Evolutionary conservation across 2,329 filamentous ascomycete genomes (phyloP).

Genomic region (Trichoderma brevicompactum): DNA sequence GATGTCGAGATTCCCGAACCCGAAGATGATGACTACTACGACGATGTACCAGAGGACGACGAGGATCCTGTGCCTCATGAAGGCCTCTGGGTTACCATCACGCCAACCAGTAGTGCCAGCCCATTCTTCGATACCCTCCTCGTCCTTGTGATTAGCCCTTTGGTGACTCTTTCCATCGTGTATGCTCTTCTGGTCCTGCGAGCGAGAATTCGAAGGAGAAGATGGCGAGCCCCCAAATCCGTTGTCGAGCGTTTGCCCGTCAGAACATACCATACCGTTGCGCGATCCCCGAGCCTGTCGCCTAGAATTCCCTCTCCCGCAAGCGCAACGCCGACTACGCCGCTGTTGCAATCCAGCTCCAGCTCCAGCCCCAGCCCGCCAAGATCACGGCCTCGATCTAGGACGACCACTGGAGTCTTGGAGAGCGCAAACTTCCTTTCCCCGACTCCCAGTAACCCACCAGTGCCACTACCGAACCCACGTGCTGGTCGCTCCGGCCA

Average conservation of each 20-base stretch:
- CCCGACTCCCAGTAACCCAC: conserved; percentile 49
- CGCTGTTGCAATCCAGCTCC: conserved; percentile 69
- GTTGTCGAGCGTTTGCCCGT: conserved; percentile 94
- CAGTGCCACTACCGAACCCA: conserved; percentile 43
- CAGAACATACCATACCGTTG: conserved; percentile 88
- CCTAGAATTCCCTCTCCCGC: conserved; percentile 65
- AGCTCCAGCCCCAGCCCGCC: conserved; percentile 52
- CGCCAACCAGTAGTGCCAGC: conserved; percentile 84
- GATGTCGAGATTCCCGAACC: conserved; percentile 36
- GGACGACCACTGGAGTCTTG: conserved; percentile 65
- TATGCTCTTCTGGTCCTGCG: conserved; percentile 87
- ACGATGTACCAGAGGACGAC: conserved; percentile 31
- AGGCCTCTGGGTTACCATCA: conserved; percentile 95
- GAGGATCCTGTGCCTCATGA: conserved; percentile 51
- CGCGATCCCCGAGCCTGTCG: conserved; percentile 59
- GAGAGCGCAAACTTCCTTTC: conserved; percentile 54
- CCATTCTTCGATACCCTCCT: conserved; percentile 95
- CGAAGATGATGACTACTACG: conserved; percentile 33
- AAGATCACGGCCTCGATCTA: conserved; percentile 64
- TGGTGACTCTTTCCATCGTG: conserved; percentile 90
- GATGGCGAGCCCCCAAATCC: conserved; percentile 97
- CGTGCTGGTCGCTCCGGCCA: conserved; percentile 43
- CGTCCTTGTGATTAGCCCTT: conserved; percentile 92
- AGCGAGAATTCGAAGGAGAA: conserved; percentile 82
- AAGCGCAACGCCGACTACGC: conserved; percentile 74